Evolutionary conservation across 2,329 filamentous ascomycete species (phyloP).

Genomic region (Alternaria infectoria): DNA sequence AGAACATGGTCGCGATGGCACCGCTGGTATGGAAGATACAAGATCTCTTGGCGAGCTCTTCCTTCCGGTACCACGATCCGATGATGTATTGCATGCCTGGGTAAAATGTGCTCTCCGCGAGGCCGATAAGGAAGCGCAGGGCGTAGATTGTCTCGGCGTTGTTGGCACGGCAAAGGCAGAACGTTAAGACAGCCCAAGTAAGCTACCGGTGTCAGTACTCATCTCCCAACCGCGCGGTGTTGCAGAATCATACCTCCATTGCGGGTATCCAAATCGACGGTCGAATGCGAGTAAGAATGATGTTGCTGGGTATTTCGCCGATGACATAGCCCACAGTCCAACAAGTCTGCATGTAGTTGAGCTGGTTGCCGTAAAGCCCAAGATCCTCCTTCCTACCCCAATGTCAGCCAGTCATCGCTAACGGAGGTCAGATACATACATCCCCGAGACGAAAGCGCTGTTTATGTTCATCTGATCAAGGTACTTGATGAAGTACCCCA

Average conservation of each 20-base stretch:
- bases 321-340: constrained; percentile 67
- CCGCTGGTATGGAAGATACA: constrained; percentile 24
- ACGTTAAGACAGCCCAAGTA: constrained; percentile 9
- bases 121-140: constrained; percentile 22
- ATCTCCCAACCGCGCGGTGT: neutral
- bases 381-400: constrained; percentile 28
- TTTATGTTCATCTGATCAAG: constrained; percentile 34
- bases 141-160: constrained; percentile 14
- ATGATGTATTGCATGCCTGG: constrained; percentile 51
- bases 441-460: constrained; percentile 36
- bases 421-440: neutral
- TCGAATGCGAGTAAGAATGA: constrained; percentile 29
- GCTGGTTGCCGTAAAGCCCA: constrained; percentile 26
- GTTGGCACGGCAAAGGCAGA: constrained; percentile 8
- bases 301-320: constrained; percentile 29
- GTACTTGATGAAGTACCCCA: constrained; percentile 36
- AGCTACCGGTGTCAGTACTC: neutral
- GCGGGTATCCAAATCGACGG: constrained; percentile 14
- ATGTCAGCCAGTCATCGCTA: neutral
- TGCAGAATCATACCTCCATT: constrained; percentile 9
- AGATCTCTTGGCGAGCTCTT: constrained; percentile 21
- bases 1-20: constrained; percentile 21
- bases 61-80: constrained; percentile 28
- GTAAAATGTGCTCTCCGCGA: constrained; percentile 60
- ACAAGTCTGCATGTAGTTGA: constrained; percentile 58